A percentile compares a stretch with the other conserved stretches of the same genome.
These are phyloP conservation scores for Dothiorella sarmentorum DNA, from an alignment of 2,329 filamentous ascomycete species.

Conservation along the genomic window DNA sequence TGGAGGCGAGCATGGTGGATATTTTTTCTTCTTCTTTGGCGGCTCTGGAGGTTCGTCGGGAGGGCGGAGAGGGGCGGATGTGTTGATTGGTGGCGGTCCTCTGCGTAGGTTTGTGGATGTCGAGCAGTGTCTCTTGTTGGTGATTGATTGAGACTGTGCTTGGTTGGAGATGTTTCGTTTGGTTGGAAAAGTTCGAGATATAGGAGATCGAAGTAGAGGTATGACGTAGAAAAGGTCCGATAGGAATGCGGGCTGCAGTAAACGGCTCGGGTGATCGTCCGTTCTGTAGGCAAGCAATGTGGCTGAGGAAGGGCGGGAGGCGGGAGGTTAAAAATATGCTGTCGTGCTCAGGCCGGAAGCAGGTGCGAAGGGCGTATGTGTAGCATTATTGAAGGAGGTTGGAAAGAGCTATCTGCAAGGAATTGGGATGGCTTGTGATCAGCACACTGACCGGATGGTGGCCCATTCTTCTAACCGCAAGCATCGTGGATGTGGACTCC, in stretches of 20 bases:
- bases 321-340: neutral
- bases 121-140: no score
- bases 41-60: neutral
- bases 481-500: neutral
- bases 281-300: no score
- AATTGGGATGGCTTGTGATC: conserved; percentile 8
- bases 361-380: neutral
- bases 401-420: neutral
- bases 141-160: no score
- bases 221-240: no score
- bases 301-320: neutral
- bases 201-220: no score
- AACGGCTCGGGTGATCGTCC: no score
- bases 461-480: neutral
- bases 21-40: neutral
- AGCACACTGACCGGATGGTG: neutral
- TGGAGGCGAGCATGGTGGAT: neutral
- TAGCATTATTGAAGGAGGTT: neutral
- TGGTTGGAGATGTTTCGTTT: no score
- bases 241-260: no score
- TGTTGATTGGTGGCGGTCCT: no score
- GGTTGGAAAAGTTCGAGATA: no score
- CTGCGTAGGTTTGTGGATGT: no score
- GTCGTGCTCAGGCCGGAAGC: neutral
- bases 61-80: no score